Base-by-base conservation (phyloP, 352 stramenopile genomes). In the Phytophthora hybrid region DNA sequence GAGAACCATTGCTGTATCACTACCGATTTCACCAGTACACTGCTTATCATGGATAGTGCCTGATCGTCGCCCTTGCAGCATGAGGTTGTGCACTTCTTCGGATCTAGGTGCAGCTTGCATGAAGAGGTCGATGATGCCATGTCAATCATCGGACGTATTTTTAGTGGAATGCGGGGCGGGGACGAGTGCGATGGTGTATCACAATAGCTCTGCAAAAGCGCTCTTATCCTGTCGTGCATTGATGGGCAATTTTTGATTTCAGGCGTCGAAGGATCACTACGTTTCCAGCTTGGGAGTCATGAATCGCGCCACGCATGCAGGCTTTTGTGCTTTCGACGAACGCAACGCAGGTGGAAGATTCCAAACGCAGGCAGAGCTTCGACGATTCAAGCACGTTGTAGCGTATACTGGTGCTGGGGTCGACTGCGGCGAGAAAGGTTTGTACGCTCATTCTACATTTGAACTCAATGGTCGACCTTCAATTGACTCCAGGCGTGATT, bases 251-350 rank as follows among this genome's bases (percentile, higher is more conserved):
- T 29, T 26, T 66, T 31, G 19, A 19, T 14, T 63, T 54, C 44
- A 46, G 5, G 7, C 47, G 39, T 59, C 32, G 9, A 57, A 19
- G 41, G 46, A 49, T 69, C 52, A 68, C 37, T 72, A 46, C 41
- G 18, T 54, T 34, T 69, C 26, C 37, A 16, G 34, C 31, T 18
- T 34, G 5, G 14, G 37, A 5, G 72, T 49, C 18, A 89, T 93
- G 79, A 90, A 92, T 58, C 85, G 84, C 34, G 71, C 71, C 44
- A 87, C 84, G 11, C 86, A 92, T 44, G 82, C 79, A 14, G 87
- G 87, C 8, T 94, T 93, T 60, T 93, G 83, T 70, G 62, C 76
- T 19, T 95, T 95, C 41, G 88, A 95, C 56, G 88, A 95, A 72
- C 85, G 88, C 26, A 95, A 94, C 57, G 81, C 82, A 19, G 87